Conservation (phyloP, 1,284 basidiomycete species). For the Fomitopsis pinicola region DNA sequence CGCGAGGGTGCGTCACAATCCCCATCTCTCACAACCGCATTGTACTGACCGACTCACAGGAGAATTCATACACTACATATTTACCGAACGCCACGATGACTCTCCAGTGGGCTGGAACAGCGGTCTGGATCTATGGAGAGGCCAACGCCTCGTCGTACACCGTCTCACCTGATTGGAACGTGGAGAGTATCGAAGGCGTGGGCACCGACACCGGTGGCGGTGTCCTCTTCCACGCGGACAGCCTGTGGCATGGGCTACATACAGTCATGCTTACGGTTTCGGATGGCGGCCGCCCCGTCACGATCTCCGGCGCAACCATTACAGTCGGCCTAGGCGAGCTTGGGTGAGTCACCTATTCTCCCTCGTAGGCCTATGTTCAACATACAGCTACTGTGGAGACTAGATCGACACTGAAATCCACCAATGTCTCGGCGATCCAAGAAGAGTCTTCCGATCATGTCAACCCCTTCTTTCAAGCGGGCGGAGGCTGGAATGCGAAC, state of each 20-base stretch:
- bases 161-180: not conserved
- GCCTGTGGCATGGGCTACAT: not conserved
- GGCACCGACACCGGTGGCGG: not conserved
- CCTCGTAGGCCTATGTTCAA: not conserved
- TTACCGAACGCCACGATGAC: not conserved
- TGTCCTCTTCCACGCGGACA: not conserved
- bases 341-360: not conserved
- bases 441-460: no score
- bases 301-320: not conserved
- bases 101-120: not conserved
- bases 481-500: no score
- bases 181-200: not conserved
- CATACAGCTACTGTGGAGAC: not conserved
- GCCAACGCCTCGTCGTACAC: not conserved
- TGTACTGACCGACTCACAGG: not conserved
- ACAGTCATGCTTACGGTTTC: not conserved
- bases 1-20: not conserved
- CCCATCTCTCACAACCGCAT: not conserved
- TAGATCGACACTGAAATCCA: not conserved
- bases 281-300: not conserved
- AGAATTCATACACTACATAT: not conserved
- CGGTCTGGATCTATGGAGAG: not conserved
- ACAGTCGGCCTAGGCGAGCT: conserved; percentile 1
- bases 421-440: not conserved
- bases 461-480: no score